Evolutionary conservation across 1,284 basidiomycete genomes (phyloP).

Genomic region (Boletus smithii): DNA sequence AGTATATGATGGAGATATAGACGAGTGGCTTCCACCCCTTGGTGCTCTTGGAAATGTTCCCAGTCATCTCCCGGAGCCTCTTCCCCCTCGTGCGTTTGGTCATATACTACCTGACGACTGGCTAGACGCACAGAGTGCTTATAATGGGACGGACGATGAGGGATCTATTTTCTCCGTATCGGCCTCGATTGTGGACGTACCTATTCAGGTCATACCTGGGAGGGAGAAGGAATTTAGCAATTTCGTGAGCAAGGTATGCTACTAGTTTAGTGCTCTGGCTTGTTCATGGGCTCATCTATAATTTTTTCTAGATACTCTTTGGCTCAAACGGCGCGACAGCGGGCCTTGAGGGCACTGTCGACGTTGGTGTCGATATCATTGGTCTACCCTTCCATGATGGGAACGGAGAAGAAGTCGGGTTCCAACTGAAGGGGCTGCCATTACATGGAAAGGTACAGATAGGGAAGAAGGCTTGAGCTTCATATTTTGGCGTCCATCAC

Average conservation of each 20-base stretch:
- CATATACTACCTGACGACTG: slow-evolving; percentile 67
- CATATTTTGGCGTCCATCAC: background rate
- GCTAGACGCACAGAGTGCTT: slow-evolving; percentile 53
- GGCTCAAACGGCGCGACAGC: slow-evolving; percentile 61
- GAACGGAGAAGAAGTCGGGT: slow-evolving; percentile 39
- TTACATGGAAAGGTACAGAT: slow-evolving; percentile 63
- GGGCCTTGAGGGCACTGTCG: slow-evolving; percentile 63
- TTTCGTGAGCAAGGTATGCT: slow-evolving; percentile 68
- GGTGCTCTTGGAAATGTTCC: slow-evolving; percentile 31
- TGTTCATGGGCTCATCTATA: background rate
- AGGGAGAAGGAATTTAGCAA: slow-evolving; percentile 67
- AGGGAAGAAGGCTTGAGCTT: slow-evolving; percentile 49
- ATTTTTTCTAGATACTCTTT: slow-evolving; percentile 57
- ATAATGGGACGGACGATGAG: slow-evolving; percentile 41
- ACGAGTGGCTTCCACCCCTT: slow-evolving; percentile 24
- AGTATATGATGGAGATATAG: slow-evolving; percentile 67
- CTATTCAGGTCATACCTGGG: slow-evolving; percentile 70
- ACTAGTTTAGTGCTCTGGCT: background rate
- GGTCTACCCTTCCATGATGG: slow-evolving; percentile 53
- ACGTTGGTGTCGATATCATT: slow-evolving; percentile 55
- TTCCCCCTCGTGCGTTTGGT: slow-evolving; percentile 68
- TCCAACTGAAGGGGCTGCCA: slow-evolving; percentile 61
- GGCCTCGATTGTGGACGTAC: slow-evolving; percentile 66
- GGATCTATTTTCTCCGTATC: slow-evolving; percentile 55
- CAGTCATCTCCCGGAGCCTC: slow-evolving; percentile 53